A percentile compares a stretch with the other conserved stretches of the same genome.
Evolutionary conservation across 331 rosid species (phyloP).

Genomic region (Phaseolus coccineus): DNA sequence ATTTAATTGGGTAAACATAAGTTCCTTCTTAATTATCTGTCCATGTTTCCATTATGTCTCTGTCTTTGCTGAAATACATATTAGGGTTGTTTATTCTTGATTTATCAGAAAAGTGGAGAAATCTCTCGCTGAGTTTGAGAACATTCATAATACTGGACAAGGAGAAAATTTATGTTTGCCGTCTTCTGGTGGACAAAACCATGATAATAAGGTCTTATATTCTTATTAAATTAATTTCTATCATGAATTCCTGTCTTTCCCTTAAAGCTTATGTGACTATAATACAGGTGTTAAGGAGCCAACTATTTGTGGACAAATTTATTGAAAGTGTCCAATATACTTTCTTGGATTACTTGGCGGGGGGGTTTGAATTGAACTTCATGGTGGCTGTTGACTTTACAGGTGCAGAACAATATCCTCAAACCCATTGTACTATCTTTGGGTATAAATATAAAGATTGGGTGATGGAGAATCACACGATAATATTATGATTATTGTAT

Average conservation of each 20-base stretch:
- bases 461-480: neutral
- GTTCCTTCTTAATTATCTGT: conserved; percentile 32
- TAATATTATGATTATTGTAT: neutral
- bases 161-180: conserved; percentile 69
- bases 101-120: conserved; percentile 76
- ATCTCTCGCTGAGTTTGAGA: conserved; percentile 84
- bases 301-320: conserved; percentile 79
- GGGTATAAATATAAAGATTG: conserved; percentile 4
- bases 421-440: neutral
- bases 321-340: conserved; percentile 76
- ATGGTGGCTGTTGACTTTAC: conserved; percentile 98
- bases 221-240: conserved; percentile 30
- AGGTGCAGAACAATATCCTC: conserved; percentile 53
- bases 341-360: conserved; percentile 92
- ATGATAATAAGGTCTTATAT: conserved; percentile 74
- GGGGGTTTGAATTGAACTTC: conserved; percentile 90
- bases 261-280: conserved; percentile 45
- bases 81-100: conserved; percentile 44
- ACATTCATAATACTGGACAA: conserved; percentile 67
- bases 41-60: conserved; percentile 4
- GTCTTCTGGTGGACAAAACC: conserved; percentile 66
- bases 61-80: conserved; percentile 39
- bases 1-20: conserved; percentile 82
- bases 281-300: conserved; percentile 78
- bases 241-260: conserved; percentile 33